phyloP scores from a whole-genome alignment of 371 early-diverging fungal species.

The Mortierella sp. region DNA sequence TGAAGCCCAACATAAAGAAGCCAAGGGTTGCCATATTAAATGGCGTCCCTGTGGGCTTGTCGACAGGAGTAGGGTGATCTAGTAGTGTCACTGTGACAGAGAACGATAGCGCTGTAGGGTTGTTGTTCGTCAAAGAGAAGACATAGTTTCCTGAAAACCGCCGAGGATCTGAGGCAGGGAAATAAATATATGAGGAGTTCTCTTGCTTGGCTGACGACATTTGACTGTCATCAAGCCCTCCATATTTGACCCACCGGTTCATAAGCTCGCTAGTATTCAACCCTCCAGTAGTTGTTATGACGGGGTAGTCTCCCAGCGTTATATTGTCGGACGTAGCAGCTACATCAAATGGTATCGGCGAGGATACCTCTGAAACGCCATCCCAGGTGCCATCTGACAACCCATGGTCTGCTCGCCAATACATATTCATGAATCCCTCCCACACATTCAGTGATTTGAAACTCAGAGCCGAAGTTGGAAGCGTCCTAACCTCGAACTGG shows the following conservation, averaged over 20 bases:
- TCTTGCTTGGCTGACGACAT: constrained; percentile 21
- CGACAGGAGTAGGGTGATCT: constrained; percentile 31
- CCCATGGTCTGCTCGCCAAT: constrained; percentile 52
- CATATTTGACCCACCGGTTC: constrained; percentile 44
- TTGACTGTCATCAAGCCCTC: constrained; percentile 31
- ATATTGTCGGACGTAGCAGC: not conserved
- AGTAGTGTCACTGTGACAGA: constrained; percentile 32
- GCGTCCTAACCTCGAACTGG: constrained; percentile 42
- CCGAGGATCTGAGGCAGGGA: constrained; percentile 39
- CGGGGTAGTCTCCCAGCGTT: constrained; percentile 8
- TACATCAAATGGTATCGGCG: constrained; percentile 20
- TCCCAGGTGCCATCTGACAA: constrained; percentile 42
- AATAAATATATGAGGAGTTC: constrained; percentile 29
- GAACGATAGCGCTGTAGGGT: constrained; percentile 29
- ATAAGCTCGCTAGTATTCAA: constrained; percentile 48
- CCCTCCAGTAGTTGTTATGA: constrained; percentile 21
- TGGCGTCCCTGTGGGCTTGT: constrained; percentile 12
- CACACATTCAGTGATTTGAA: constrained; percentile 53
- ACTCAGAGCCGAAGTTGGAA: constrained; percentile 29
- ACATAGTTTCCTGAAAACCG: constrained; percentile 55
- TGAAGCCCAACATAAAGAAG: constrained; percentile 49
- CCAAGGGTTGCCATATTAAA: constrained; percentile 53
- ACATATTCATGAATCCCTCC: constrained; percentile 58
- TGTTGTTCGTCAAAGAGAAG: constrained; percentile 45
- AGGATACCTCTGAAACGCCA: constrained; percentile 2